Evolutionary conservation across 164 flowering plant species (phyloP).

Genomic region (Sedum album): DNA sequence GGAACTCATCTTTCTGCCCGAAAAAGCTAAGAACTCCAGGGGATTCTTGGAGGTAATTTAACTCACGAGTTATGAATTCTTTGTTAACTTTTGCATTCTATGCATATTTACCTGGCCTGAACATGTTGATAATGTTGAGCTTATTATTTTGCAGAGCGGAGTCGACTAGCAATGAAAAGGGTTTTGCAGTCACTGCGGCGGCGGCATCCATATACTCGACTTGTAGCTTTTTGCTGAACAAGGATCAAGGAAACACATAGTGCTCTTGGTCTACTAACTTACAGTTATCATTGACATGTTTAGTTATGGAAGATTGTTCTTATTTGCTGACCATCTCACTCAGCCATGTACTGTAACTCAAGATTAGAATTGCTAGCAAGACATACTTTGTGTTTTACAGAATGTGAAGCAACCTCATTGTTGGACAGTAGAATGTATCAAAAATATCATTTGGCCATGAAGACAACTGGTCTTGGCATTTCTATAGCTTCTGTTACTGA

Average conservation of each 20-base stretch:
- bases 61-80: neutral
- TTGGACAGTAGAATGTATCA: too few relatives aligned
- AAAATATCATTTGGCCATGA: too few relatives aligned
- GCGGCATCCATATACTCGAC: neutral
- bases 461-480: too few relatives aligned
- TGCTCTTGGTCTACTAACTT: conserved; percentile 8
- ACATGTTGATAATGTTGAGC: neutral
- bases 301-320: neutral
- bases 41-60: neutral
- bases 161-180: neutral
- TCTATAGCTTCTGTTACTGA: too few relatives aligned
- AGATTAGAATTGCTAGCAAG: neutral
- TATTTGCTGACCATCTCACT: neutral
- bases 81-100: neutral
- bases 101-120: neutral
- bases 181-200: neutral
- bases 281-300: neutral
- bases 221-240: conserved; percentile 7
- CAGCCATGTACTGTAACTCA: neutral
- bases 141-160: neutral
- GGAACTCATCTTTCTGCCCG: neutral
- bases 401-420: too few relatives aligned
- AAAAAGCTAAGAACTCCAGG: conserved; percentile 1
- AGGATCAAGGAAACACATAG: conserved; percentile 17
- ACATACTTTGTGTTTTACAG: too few relatives aligned